Evolutionary conservation across 441 rosid species (phyloP), one percentile per base, ranked within the genome.

Genomic region (Brassica hybrid): DNA sequence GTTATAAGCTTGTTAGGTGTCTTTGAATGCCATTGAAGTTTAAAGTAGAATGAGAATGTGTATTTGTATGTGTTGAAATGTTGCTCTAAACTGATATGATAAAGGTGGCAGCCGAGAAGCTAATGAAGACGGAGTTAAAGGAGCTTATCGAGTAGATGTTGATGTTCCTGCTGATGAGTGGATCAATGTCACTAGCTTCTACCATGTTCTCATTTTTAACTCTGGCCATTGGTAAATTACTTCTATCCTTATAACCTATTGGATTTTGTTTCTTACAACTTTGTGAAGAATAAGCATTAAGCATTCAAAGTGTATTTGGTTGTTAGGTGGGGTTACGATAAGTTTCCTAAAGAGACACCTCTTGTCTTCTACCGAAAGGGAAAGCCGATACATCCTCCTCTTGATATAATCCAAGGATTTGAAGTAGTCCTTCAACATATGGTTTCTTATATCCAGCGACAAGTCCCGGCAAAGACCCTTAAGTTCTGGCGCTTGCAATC

Each of bases 401-500:
- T 90, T 52, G 91, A 75, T 70, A 81, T 93, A 77, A 74, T 79
- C 27, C 93, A 88, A 79, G 98, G 99, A 13, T 85, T 89, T 79
- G 86, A 88, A 83, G 77, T 85, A 57, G 98, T 92, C 77, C 86
- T 96, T 59, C 87, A 89, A 79, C 86, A 83, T 81, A 90, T 92
- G 97, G 84, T 89, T 34, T 78, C 82, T 7, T 80, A 87, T 82
- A 90, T 95, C 81, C 81, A 91, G 56, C 86, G 76, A 66, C 81
- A 87, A 69, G 62, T 92, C 65, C 93, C 97, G 12, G 61, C 69
- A 7, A 88, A 83, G 73, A 88, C 90, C 2, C 84, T 93, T 62
- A 95, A 90, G 80, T 87, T 91, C 76, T 93, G 99, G 99, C 90
- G 97, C 54, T 84, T 93, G 84, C 98, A 95, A 79, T 93, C 99